phyloP scores from a whole-genome alignment of 192 early-diverging fungal species.

The Spinellus fusiger region DNA sequence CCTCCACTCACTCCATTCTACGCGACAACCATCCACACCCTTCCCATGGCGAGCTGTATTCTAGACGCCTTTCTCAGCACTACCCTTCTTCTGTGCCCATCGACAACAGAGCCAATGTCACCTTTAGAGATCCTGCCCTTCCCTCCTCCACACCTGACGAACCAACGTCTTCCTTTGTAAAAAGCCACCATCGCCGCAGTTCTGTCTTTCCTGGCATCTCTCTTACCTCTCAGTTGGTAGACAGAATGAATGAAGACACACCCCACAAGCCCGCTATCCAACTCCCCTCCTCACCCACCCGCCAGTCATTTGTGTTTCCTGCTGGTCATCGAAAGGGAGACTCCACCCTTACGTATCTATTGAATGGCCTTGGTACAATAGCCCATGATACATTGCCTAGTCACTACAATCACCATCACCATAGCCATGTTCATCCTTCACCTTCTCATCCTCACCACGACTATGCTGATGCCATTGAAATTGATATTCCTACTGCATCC shows the following conservation, averaged over 20 bases:
- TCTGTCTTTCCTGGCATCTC: conserved; percentile 30
- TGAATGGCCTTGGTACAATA: background rate
- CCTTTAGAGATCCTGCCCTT: background rate
- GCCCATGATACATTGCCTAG: conserved; percentile 1
- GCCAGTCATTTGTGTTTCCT: background rate
- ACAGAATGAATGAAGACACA: conserved; percentile 22
- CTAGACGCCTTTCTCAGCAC: background rate
- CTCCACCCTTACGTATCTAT: conserved; percentile 2
- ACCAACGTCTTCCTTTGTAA: background rate
- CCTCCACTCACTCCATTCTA: too few species aligned
- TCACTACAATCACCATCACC: background rate
- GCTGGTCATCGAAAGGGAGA: background rate
- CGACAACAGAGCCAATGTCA: too few species aligned
- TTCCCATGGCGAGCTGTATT: background rate
- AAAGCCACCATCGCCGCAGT: conserved; percentile 15
- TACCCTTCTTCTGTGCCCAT: too few species aligned
- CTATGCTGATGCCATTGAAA: conserved; percentile 27
- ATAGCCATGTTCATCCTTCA: background rate
- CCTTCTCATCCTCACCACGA: background rate
- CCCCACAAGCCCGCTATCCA: conserved; percentile 2
- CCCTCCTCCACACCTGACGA: background rate
- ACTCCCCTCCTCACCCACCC: conserved; percentile 4
- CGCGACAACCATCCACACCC: background rate
- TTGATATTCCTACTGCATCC: conserved; percentile 26
- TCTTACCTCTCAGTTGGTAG: conserved; percentile 28